Evolutionary conservation across 768 basidiomycete genomes (phyloP), one percentile per base, ranked within the genome.

Genomic region (Russula earlei): DNA sequence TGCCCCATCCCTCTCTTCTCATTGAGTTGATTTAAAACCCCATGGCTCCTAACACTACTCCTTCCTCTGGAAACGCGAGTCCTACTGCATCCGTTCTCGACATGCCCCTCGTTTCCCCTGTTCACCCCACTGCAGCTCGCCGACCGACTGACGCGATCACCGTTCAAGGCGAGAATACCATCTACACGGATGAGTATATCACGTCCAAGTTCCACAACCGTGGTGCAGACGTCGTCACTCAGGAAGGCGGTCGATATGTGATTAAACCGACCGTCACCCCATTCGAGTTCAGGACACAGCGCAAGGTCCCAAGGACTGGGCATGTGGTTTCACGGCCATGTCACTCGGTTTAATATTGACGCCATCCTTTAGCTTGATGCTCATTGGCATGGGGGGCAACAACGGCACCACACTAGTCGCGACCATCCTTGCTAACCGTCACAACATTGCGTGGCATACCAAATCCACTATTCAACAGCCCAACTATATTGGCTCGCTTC

Each of bases 341-440:
- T 54, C 22, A 27, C 22, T 20, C 24, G 20, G 15, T 36, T 8
- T 58, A 24, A 27, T 55, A 9, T 60, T 49, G 37, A 52, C 38
- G 43, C 19, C 42, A 15, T 58, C 36, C 52, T 52, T 49, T 59
- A 97, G 95, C 53, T 78, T 99, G 61, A 87, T 99, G 88, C 87
- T 99, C 81, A 85, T 98, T 64, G 96, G 96, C 57, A 73, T 93
- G 56, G 95, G 95, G 55, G 95, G 96, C 50, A 99, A 99, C 80
- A 99, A 99, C 67, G 96, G 95, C 49, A 80, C 87, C 46, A 98
- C 95, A 25, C 79, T 98, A 46, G 85, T 84, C 61, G 94, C 96
- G 12, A 96, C 94, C 59, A 84, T 97, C 68, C 81, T 96, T 64
- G 96, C 96, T 65, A 98, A 98, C 78, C 84, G 84, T 63, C 87